These are phyloP conservation scores for Pezicula carpinea DNA, from an alignment of 2,329 filamentous ascomycete species.

Conservation along the genomic window DNA sequence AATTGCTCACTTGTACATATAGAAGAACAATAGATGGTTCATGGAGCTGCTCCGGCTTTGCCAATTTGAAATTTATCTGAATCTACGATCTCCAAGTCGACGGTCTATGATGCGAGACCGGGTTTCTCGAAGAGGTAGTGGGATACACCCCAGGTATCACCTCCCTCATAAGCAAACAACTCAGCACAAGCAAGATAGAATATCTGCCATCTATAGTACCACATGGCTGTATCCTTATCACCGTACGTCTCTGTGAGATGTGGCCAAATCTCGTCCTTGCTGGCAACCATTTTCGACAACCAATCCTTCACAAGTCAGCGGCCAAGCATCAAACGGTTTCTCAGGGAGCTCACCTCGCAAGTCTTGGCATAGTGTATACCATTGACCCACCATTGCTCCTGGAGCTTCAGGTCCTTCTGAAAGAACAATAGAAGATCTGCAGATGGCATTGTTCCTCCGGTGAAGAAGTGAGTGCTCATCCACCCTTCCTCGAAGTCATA, in stretches of 20 bases:
- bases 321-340: neutral
- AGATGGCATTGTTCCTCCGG: constrained; percentile 67
- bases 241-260: constrained; percentile 62
- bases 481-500: constrained; percentile 69
- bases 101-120: constrained; percentile 6
- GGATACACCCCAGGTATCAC: constrained; percentile 63
- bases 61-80: too few species aligned
- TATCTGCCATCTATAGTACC: constrained; percentile 68
- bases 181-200: constrained; percentile 70
- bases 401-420: constrained; percentile 54
- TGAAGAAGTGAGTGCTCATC: constrained; percentile 73
- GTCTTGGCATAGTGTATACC: constrained; percentile 65
- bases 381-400: constrained; percentile 67
- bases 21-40: constrained; percentile 2
- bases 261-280: constrained; percentile 58
- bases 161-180: constrained; percentile 57
- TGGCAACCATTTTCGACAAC: constrained; percentile 54
- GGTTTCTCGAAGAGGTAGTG: constrained; percentile 64
- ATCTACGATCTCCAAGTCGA: constrained; percentile 1
- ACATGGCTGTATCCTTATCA: constrained; percentile 51
- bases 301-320: constrained; percentile 42
- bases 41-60: neutral
- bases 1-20: constrained; percentile 10
- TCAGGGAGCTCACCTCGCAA: constrained; percentile 49
- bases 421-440: constrained; percentile 64